Percentiles rank a stretch among this genome's conserved stretches.
Evolutionary conservation across 78 protist genomes (phyloP).

Genomic region (Chrysochromulina parva): DNA sequence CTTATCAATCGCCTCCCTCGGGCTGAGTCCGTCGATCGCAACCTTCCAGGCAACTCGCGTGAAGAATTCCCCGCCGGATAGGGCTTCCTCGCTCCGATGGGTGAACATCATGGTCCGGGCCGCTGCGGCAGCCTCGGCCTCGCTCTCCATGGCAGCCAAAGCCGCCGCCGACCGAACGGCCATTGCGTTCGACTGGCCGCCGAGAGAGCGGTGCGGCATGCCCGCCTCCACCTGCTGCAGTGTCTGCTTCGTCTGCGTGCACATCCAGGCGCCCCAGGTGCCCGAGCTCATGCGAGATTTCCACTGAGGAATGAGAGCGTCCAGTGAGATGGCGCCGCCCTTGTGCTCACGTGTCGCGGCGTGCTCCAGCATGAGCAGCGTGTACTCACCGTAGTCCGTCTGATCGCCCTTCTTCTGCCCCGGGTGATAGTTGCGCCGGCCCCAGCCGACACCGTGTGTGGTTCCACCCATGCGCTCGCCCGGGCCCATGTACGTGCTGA

Average conservation of each 20-base stretch:
- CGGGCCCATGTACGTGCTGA: not conserved
- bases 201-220: not conserved
- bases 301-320: not conserved
- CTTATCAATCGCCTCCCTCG: too few species aligned
- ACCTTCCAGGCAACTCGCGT: too few species aligned
- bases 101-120: too few species aligned
- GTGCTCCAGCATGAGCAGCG: not conserved
- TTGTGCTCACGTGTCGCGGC: not conserved
- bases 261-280: too few species aligned
- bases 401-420: not conserved
- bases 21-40: too few species aligned
- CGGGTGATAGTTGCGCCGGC: slow-evolving; percentile 21
- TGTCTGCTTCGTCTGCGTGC: too few species aligned
- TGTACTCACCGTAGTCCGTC: slow-evolving; percentile 29
- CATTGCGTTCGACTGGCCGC: too few species aligned
- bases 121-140: too few species aligned
- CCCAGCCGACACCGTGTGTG: slow-evolving; percentile 35
- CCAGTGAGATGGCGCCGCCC: not conserved
- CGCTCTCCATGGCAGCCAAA: too few species aligned
- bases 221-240: not conserved
- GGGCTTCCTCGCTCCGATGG: too few species aligned
- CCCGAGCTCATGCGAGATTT: not conserved
- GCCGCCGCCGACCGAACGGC: too few species aligned
- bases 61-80: too few species aligned
- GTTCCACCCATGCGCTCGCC: slow-evolving; percentile 17